Evolutionary conservation across 192 early-diverging fungal species (phyloP), one percentile per base, ranked within the genome.

Genomic region (Backusella liffmaniae): DNA sequence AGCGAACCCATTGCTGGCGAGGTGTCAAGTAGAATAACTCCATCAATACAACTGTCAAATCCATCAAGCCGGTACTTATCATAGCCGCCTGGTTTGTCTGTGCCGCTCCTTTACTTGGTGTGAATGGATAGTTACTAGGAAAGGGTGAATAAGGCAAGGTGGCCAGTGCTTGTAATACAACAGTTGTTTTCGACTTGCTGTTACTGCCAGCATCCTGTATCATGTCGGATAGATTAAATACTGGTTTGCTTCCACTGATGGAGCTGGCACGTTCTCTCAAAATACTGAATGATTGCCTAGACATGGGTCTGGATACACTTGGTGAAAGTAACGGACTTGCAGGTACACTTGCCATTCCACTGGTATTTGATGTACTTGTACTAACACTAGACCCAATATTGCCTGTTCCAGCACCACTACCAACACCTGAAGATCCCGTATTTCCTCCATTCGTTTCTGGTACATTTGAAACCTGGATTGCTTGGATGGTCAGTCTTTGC

Each of bases 21-120:
- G 82, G 82, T 30, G 78, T 77, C 15, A 83, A 34, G 32, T 83
- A 62, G 21, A 80, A 77, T 0, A 83, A 30, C 10, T 83, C 82
- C 6, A 83, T 53, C 21, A 83, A 39, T 10, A 83, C 76, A 4
- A 80, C 73, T 0, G 78, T 79, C 26, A 83, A 37, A 42, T 83
- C 82, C n/a, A 75, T 46, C 26, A 83, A 56, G 1, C 82, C 82
- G 23, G 78, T 73, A 0, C 78, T 77, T 29, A 83, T 70, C 49
- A 79, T 76, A n/a, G 75, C 73, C 10, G 70, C n/a, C 30, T 41
- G 41, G 13, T 32, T 35, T 36, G 66, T 67, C 16, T 32, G 29
- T n/a, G 16, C n/a, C 2, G 4, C 35, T 18, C 78, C 32, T 72
- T 72, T 59, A 18, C 30, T 39, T 16, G 76, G 42, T 35, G 73